Conservation (phyloP, 148 eudicot species). For the Chenopodium album region DNA sequence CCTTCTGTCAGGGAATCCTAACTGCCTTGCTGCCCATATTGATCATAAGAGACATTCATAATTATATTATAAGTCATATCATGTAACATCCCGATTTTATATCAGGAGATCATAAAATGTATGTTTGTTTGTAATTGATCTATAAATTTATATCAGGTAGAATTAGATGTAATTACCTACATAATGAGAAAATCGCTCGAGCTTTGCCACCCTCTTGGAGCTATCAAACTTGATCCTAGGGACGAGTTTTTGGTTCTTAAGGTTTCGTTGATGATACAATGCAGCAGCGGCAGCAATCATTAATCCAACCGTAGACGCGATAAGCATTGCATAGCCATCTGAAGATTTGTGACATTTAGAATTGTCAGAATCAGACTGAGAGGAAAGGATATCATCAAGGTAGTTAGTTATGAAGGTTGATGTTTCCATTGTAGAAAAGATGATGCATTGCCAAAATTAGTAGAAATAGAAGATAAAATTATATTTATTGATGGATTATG, state of each 20-base stretch:
- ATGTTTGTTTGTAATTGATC: not conserved
- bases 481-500: not conserved
- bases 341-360: conserved; percentile 12
- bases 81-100: not conserved
- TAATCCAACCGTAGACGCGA: conserved; percentile 61
- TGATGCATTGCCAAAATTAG: conserved; percentile 26
- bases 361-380: conserved; percentile 11
- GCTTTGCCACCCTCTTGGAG: conserved; percentile 56
- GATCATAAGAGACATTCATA: not conserved
- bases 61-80: not conserved
- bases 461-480: conserved; percentile 7
- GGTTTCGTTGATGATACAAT: conserved; percentile 46
- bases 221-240: conserved; percentile 57
- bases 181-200: conserved; percentile 83
- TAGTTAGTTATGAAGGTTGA: conserved; percentile 19
- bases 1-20: conserved; percentile 69
- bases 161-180: conserved; percentile 62
- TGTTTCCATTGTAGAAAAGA: conserved; percentile 26
- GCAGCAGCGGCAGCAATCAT: conserved; percentile 53
- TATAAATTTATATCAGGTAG: not conserved
- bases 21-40: conserved; percentile 73
- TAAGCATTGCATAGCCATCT: conserved; percentile 42
- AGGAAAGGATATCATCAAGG: conserved; percentile 14
- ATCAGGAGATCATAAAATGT: not conserved
- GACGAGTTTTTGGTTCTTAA: conserved; percentile 44